phyloP scores from a whole-genome alignment of 2,329 filamentous ascomycete species.

The Fusarium sp. region DNA sequence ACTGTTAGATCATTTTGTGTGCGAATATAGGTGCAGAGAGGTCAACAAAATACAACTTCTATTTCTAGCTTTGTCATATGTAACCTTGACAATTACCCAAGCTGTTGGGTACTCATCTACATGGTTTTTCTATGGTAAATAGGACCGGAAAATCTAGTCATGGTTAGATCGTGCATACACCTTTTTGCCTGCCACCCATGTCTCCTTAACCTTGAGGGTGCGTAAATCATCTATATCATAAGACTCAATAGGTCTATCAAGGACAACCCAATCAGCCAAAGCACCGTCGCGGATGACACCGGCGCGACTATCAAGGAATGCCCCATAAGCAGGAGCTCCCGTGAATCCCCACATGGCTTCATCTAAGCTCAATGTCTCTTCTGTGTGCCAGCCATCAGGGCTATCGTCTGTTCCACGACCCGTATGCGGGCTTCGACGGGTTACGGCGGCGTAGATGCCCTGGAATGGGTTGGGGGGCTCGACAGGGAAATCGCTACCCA shows the following conservation, averaged over 20 bases:
- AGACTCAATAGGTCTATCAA: conserved; percentile 64
- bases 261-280: conserved; percentile 75
- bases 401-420: conserved; percentile 58
- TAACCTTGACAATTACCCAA: neutral
- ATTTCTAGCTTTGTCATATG: neutral
- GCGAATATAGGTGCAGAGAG: neutral
- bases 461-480: conserved; percentile 73
- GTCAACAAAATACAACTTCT: neutral
- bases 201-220: conserved; percentile 66
- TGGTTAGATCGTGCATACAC: conserved; percentile 49
- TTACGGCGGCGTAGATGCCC: conserved; percentile 73
- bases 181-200: conserved; percentile 69
- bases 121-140: neutral
- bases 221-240: conserved; percentile 62
- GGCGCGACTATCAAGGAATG: conserved; percentile 65
- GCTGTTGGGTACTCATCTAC: neutral
- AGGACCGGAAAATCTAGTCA: neutral
- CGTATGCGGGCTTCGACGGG: conserved; percentile 66
- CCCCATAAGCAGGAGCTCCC: conserved; percentile 63
- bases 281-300: conserved; percentile 67
- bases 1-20: neutral
- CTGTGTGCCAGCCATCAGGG: conserved; percentile 63
- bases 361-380: conserved; percentile 65
- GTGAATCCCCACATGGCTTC: conserved; percentile 72
- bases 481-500: conserved; percentile 77